Base-by-base conservation (phyloP, 441 rosid genomes). In the Populus hybrid region DNA sequence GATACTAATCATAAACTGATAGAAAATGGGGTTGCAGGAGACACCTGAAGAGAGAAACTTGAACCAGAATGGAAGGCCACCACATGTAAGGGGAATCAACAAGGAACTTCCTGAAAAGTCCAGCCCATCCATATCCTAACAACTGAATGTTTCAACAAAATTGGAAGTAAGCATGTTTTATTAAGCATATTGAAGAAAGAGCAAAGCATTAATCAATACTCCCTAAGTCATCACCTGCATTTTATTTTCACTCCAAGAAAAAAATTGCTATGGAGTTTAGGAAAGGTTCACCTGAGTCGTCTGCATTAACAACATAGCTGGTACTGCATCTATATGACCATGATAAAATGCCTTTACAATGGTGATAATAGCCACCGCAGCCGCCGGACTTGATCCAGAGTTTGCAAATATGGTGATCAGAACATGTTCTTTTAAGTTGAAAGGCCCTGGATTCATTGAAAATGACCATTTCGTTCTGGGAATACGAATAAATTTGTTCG, bases 41-140 rank as follows among this genome's bases (percentile, higher is more conserved):
- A 75, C 69, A 83, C 85, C 90, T 76, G 33, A 89, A 87, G 70
- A 87, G 87, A 20, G 90, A 89, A 67, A 89, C 90, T 74, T 87
- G 91, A 72, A 87, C 87, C 74, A 87, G 84, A 84, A 87, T 89
- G 1, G 80, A 36, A 38, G 89, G 90, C 90, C 90, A 88, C 88
- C 92, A 89, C 89, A 86, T 87, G 77, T 70, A 86, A 14, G 90
- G 87, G 1, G 89, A 86, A 83, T 89, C 92, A 20, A 89, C 87
- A 11, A 86, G 86, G 75, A 83, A 83, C 68, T 80, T 89, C 28
- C 86, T 69, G 80, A 86, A 87, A 24, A 86, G 69, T 69, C 90
- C 89, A 1, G 85, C 87, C 89, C 87, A 86, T 76, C 90, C 84
- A 73, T 86, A 86, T 59, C 89, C 88, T 70, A 87, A 86, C 87